These are phyloP conservation scores for Suillus plorans DNA, from an alignment of 768 basidiomycete genomes.

Conservation along the genomic window DNA sequence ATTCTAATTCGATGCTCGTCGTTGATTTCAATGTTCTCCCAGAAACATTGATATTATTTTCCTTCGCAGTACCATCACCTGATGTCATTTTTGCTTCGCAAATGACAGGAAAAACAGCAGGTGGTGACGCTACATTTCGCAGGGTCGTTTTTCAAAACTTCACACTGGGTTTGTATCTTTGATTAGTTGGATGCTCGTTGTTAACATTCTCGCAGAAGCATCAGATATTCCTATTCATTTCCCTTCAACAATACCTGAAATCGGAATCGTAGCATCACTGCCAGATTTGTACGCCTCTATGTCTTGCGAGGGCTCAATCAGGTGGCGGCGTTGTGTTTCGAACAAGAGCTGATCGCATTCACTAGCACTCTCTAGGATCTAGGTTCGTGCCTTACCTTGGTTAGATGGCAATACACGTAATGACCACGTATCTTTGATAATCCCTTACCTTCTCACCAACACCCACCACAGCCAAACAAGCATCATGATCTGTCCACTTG, in stretches of 20 bases:
- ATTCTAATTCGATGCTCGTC: not conserved
- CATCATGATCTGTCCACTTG: not conserved
- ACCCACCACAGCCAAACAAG: not conserved
- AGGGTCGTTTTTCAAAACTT: too few relatives aligned
- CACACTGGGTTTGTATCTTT: not conserved
- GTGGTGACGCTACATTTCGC: not conserved
- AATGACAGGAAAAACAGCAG: not conserved
- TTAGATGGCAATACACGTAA: not conserved
- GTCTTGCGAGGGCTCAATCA: not conserved
- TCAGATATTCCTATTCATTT: not conserved
- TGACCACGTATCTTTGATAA: not conserved
- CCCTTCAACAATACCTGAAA: not conserved
- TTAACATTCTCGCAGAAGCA: not conserved
- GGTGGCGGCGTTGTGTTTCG: not conserved
- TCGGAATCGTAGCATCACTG: not conserved
- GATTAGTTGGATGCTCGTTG: not conserved
- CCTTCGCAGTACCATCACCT: too few relatives aligned
- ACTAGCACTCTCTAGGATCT: not conserved
- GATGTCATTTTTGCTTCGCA: too few relatives aligned
- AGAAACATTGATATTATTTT: not conserved
- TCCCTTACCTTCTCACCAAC: too few relatives aligned
- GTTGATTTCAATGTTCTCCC: not conserved
- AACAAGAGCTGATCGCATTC: not conserved
- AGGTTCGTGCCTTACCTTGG: not conserved
- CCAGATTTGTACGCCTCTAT: not conserved